Conservation (phyloP, 1,284 basidiomycete genomes). For the Cryptococcus sp. region DNA sequence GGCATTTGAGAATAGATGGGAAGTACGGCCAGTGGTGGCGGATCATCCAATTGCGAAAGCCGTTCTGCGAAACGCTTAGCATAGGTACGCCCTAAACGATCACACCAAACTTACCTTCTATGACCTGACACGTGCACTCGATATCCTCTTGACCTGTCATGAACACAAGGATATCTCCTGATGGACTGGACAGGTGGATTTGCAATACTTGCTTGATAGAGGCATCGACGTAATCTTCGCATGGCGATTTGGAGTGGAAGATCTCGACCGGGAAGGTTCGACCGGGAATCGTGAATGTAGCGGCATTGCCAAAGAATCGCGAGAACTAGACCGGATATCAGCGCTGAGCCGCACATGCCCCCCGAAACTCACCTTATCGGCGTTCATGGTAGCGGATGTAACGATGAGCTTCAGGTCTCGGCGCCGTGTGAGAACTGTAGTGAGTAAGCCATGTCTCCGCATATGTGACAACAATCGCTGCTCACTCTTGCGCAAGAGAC, state of each 20-base stretch:
- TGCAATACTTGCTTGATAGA: constrained; percentile 97
- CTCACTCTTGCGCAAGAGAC: constrained; percentile 85
- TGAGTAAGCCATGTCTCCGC: not conserved
- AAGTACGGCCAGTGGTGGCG: constrained; percentile 78
- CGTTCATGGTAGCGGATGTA: constrained; percentile 98
- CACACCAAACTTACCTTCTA: constrained; percentile 65
- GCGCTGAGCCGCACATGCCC: no score
- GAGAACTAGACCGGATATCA: constrained; percentile 67
- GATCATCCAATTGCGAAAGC: constrained; percentile 84
- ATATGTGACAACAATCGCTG: constrained; percentile 7
- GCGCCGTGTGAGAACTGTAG: constrained; percentile 78
- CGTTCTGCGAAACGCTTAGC: constrained; percentile 65
- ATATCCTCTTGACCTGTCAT: constrained; percentile 99
- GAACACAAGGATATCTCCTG: constrained; percentile 95
- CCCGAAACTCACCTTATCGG: constrained; percentile 71
- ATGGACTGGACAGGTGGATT: constrained; percentile 91
- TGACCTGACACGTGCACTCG: constrained; percentile 87
- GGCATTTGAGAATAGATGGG: constrained; percentile 99
- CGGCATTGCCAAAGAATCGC: constrained; percentile 89
- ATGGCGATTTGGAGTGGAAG: constrained; percentile 93
- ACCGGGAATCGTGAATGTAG: constrained; percentile 94
- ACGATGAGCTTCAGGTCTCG: constrained; percentile 95
- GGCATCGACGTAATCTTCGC: constrained; percentile 97
- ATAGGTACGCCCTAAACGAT: not conserved
- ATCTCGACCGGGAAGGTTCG: constrained; percentile 98